Conservation (phyloP, 768 basidiomycete species). For the Cyclocybe cylindracea region DNA sequence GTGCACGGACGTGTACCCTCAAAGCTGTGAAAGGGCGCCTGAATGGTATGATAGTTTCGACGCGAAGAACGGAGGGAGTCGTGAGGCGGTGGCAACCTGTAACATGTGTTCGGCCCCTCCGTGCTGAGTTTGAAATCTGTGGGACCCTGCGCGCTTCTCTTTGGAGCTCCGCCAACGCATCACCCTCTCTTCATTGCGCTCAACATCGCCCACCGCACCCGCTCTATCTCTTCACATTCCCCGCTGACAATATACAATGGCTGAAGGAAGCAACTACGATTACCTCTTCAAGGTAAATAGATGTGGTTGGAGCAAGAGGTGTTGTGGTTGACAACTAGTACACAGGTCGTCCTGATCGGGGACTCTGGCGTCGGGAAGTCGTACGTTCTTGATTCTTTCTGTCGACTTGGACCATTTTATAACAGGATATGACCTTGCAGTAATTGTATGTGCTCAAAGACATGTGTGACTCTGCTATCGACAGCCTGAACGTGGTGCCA, state of each 20-base stretch:
- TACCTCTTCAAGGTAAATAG: conserved; percentile 93
- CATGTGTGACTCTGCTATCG: background rate
- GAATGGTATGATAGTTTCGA: too few relatives aligned
- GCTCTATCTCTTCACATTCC: conserved; percentile 3
- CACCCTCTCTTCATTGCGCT: background rate
- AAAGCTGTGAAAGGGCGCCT: too few relatives aligned
- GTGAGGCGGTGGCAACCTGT: too few relatives aligned
- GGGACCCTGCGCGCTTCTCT: background rate
- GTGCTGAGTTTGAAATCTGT: background rate
- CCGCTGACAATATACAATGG: conserved; percentile 48
- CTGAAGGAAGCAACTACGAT: conserved; percentile 96
- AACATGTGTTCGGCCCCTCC: too few relatives aligned
- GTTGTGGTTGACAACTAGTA: conserved; percentile 8
- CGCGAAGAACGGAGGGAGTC: too few relatives aligned
- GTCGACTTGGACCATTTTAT: conserved; percentile 5
- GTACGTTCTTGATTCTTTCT: conserved; percentile 55
- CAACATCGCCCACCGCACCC: conserved; percentile 19
- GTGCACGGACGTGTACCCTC: too few relatives aligned
- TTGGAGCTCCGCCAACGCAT: background rate
- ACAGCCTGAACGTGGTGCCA: conserved; percentile 1
- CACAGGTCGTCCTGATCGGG: conserved; percentile 95
- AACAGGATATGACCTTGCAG: conserved; percentile 31
- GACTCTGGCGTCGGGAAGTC: conserved; percentile 99
- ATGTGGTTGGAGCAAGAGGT: background rate
- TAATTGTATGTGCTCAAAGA: conserved; percentile 54